Evolutionary conservation across 2,329 filamentous ascomycete species (phyloP).

Genomic region (Aspergillus pseudonomiae): DNA sequence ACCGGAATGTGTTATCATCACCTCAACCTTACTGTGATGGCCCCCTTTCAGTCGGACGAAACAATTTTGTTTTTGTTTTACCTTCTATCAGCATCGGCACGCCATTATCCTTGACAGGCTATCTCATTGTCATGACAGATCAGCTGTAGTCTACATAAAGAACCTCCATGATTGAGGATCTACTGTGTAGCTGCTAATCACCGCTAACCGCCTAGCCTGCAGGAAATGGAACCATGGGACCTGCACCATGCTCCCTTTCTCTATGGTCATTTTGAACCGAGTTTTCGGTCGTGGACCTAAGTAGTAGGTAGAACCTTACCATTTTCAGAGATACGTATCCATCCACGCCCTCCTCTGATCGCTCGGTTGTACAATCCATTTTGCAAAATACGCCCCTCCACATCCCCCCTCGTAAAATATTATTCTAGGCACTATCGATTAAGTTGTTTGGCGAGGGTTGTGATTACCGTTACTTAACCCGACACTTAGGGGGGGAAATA

Average conservation of each 20-base stretch:
- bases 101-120: background rate
- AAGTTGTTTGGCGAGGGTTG: background rate
- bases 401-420: conserved; percentile 11
- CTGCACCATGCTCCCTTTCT: conserved; percentile 18
- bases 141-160: conserved; percentile 15
- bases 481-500: background rate
- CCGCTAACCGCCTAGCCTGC: conserved; percentile 16
- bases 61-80: background rate
- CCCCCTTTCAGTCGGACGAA: background rate
- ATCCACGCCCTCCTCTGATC: conserved; percentile 7
- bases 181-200: conserved; percentile 23
- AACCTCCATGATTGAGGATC: conserved; percentile 15
- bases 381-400: conserved; percentile 14
- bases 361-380: conserved; percentile 14
- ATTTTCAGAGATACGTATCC: conserved; percentile 14
- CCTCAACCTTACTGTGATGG: conserved; percentile 5
- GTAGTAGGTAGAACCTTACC: conserved; percentile 14
- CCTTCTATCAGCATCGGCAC: background rate
- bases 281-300: conserved; percentile 18
- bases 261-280: conserved; percentile 16
- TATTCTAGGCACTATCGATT: background rate
- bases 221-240: conserved; percentile 20
- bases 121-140: background rate
- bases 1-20: conserved; percentile 16
- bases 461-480: background rate